These are phyloP conservation scores for Chondrostereum purpureum DNA, from an alignment of 1,284 basidiomycete species.

Conservation along the genomic window DNA sequence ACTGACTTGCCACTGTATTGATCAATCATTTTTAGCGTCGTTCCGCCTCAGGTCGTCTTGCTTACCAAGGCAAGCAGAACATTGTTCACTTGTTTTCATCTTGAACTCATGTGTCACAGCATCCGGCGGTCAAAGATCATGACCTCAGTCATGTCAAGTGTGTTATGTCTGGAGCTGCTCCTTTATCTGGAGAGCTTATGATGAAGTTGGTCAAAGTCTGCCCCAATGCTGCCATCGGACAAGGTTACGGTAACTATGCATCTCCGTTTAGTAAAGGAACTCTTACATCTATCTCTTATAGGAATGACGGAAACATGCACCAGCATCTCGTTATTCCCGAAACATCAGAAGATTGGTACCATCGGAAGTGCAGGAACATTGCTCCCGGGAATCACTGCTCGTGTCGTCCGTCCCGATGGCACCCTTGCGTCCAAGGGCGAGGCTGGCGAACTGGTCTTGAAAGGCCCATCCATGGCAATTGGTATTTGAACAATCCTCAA, in stretches of 20 bases:
- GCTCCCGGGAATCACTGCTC: constrained; percentile 28
- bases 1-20: not conserved
- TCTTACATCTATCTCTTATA: not conserved
- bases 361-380: constrained; percentile 33
- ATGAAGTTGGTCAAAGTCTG: constrained; percentile 26
- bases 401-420: constrained; percentile 35
- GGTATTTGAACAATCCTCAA: constrained; percentile 35
- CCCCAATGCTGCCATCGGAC: constrained; percentile 38
- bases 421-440: constrained; percentile 30
- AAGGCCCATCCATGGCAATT: constrained; percentile 34
- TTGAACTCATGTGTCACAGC: constrained; percentile 19
- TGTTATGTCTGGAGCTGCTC: constrained; percentile 39
- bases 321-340: constrained; percentile 10
- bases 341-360: not conserved
- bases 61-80: constrained; percentile 37
- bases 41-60: constrained; percentile 41
- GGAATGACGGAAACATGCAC: constrained; percentile 7
- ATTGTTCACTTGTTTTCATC: not conserved
- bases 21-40: constrained; percentile 24
- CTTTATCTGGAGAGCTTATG: constrained; percentile 37
- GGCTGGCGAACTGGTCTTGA: constrained; percentile 35
- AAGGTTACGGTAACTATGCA: constrained; percentile 34
- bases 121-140: constrained; percentile 28
- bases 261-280: not conserved
- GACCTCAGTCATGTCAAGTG: constrained; percentile 37